phyloP scores from a whole-genome alignment of 495 filamentous ascomycete species.

The Podospora anserina region DNA sequence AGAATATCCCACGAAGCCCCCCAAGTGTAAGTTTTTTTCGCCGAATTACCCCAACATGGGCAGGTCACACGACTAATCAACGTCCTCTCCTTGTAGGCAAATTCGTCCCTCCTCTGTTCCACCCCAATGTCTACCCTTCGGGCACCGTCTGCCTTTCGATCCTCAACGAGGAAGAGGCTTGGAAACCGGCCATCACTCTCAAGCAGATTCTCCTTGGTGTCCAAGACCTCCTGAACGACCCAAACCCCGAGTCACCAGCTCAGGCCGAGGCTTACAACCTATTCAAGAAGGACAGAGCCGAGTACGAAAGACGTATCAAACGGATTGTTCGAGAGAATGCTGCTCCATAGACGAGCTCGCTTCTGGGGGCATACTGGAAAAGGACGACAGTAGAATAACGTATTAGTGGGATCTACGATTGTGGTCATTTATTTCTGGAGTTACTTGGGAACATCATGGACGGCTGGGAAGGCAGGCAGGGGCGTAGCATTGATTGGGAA shows the following conservation, averaged over 20 bases:
- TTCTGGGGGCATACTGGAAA: neutral
- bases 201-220: conserved; percentile 95
- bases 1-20: conserved; percentile 99
- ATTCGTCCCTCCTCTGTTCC: conserved; percentile 93
- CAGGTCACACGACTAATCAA: conserved; percentile 26
- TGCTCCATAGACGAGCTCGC: conserved; percentile 37
- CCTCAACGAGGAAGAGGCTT: conserved; percentile 96
- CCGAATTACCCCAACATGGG: conserved; percentile 10
- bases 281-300: conserved; percentile 82
- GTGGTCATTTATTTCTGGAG: conserved; percentile 15
- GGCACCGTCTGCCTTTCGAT: conserved; percentile 98
- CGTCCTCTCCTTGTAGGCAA: conserved; percentile 62
- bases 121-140: conserved; percentile 98
- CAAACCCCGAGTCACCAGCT: conserved; percentile 94
- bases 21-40: conserved; percentile 71
- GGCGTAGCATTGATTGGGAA: conserved; percentile 4
- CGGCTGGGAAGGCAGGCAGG: conserved; percentile 11
- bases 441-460: conserved; percentile 27
- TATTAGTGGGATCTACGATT: conserved; percentile 6
- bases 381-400: neutral
- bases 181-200: conserved; percentile 97
- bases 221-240: conserved; percentile 91
- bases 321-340: conserved; percentile 86
- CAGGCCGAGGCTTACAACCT: conserved; percentile 98
- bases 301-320: conserved; percentile 84